Evolutionary conservation across 805 yeast genomes (phyloP), one percentile per base, ranked within the genome.

Genomic region (Nematodospora valgi): DNA sequence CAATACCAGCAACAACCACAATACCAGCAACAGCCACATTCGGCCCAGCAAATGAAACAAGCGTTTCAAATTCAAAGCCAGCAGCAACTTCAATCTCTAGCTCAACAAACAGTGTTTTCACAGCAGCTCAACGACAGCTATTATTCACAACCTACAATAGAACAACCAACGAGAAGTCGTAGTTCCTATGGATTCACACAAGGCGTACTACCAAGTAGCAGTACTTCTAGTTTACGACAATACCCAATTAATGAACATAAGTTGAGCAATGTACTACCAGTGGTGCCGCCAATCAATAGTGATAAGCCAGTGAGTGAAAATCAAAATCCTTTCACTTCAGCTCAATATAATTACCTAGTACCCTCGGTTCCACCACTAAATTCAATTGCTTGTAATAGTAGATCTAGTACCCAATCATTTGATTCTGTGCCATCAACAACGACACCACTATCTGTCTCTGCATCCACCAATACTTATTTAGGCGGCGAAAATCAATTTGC

Each of bases 11-110:
- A 35, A 11, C 34, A 33, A 20, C 42, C 30, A 13, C 45, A 10
- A 35, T 51, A 37, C 23, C 41, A 21, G 31, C 47, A 27, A 20
- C 14, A 18, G 8, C 37, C 7, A 16, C 32, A 27, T 10, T 14
- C 14, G 5, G 14, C 38, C 13, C 32, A 19, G 31, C 38, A 33
- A 8, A 8, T 5, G 21, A 39, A 5, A 13, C 26, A 18, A 17
- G 13, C 20, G 9, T 33, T 20, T 22, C 32, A 29, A 13, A 8
- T 12, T 23, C 31, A 15, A 10, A 8, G 8, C 5, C 30, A 25
- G 15, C 35, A 15, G 10, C 30, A 18, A 18, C 20, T 17, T 18
- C 25, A 31, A 20, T 6, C 6, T 14, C 14, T 18, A 9, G 14
- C 25, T 6, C 22, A 26, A 11, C 35, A 23, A 12, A 10, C 34